These are phyloP conservation scores for Ophiocordyceps unilateralis DNA, from an alignment of 2,329 filamentous ascomycete species.

Conservation along the genomic window DNA sequence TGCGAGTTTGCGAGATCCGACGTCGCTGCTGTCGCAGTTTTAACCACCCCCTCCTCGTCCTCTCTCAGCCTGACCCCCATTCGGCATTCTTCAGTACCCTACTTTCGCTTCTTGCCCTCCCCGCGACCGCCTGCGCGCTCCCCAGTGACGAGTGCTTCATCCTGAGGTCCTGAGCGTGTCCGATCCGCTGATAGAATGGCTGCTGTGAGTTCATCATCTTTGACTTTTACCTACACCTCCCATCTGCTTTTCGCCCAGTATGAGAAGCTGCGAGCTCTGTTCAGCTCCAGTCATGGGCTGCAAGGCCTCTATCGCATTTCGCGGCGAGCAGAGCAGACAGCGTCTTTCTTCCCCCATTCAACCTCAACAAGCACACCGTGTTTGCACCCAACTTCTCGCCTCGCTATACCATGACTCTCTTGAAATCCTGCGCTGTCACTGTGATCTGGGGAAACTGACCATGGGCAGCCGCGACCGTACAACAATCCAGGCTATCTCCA, in stretches of 20 bases:
- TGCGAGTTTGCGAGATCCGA: conserved; percentile 15
- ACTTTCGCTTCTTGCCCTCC: conserved; percentile 2
- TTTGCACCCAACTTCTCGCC: not conserved
- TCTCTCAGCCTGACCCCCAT: conserved; percentile 16
- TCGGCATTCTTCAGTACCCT: conserved; percentile 6
- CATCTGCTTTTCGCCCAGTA: not conserved
- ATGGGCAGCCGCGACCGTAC: conserved; percentile 22
- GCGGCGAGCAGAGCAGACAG: too few species aligned
- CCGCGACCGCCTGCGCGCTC: conserved; percentile 1
- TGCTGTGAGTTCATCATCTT: conserved; percentile 18
- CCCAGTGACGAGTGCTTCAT: conserved; percentile 2
- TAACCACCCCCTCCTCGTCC: conserved; percentile 10
- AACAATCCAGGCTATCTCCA: conserved; percentile 41
- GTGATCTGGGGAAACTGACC: conserved; percentile 5
- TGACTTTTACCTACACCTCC: conserved; percentile 1
- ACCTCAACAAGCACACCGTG: not conserved
- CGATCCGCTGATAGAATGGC: conserved; percentile 22
- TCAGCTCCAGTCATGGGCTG: not conserved
- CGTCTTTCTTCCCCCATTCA: not conserved
- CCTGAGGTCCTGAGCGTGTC: conserved; percentile 5
- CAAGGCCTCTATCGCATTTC: too few species aligned
- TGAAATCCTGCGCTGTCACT: too few species aligned
- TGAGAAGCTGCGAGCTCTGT: conserved; percentile 3
- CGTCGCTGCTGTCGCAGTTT: conserved; percentile 12
- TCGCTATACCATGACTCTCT: not conserved